These are phyloP conservation scores for Backusella australiensis DNA, from an alignment of 192 early-diverging fungal species.

Conservation along the genomic window DNA sequence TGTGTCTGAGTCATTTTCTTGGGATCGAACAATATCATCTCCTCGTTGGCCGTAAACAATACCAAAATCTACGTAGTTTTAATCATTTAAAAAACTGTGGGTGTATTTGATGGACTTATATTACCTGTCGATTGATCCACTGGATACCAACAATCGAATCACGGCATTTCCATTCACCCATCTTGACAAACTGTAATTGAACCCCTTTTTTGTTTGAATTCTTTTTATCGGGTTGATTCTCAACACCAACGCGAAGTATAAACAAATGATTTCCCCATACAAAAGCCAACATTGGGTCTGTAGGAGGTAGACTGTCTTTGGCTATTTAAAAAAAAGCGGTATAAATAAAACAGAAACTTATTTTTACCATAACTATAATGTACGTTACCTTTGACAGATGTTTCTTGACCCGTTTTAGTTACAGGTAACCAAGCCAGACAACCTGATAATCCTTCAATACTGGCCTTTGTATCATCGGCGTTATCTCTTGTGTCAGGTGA, in stretches of 20 bases:
- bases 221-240: neutral
- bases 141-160: constrained; percentile 59
- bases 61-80: constrained; percentile 43
- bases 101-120: no score
- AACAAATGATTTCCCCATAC: constrained; percentile 56
- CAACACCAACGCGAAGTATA: constrained; percentile 44
- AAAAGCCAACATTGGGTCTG: constrained; percentile 54
- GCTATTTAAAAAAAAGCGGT: neutral
- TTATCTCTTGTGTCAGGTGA: constrained; percentile 10
- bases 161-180: constrained; percentile 50
- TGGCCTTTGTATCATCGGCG: constrained; percentile 6
- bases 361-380: neutral
- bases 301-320: constrained; percentile 7
- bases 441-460: constrained; percentile 36
- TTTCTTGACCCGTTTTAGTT: constrained; percentile 37
- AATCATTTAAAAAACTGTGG: neutral
- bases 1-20: constrained; percentile 51
- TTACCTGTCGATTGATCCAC: constrained; percentile 59
- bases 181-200: constrained; percentile 44
- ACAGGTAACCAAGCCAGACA: constrained; percentile 59
- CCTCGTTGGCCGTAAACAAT: constrained; percentile 55
- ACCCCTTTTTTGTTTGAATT: constrained; percentile 18
- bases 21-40: constrained; percentile 58
- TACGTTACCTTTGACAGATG: constrained; percentile 14
- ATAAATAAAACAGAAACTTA: neutral